Conservation (phyloP, 108 stramenopile genomes). For the Cyclotella atomus region DNA sequence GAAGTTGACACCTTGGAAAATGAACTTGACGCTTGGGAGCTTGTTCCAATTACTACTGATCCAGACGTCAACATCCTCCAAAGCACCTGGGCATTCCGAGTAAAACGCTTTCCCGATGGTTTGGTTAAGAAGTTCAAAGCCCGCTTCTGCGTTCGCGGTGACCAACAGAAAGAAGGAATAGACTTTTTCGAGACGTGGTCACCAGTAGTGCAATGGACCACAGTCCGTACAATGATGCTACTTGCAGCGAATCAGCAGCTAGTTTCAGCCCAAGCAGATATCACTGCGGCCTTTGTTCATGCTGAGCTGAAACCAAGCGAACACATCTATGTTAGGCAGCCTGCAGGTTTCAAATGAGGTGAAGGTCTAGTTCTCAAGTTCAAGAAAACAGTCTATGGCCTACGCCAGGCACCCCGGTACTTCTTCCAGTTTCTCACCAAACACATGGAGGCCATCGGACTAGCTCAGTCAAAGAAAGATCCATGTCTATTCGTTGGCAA, state of each 20-base stretch:
- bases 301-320: background rate
- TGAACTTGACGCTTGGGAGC: background rate
- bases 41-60: background rate
- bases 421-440: background rate
- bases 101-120: background rate
- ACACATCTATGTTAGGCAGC: background rate
- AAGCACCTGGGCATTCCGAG: background rate
- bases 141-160: background rate
- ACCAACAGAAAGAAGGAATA: background rate
- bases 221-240: background rate
- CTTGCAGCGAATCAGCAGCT: background rate
- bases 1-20: background rate
- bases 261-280: background rate
- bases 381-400: background rate
- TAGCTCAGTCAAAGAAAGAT: background rate
- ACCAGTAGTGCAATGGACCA: background rate
- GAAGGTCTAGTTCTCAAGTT: background rate
- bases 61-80: background rate
- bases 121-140: background rate
- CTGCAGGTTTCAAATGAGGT: background rate
- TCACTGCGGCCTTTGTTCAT: constrained; percentile 1
- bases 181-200: background rate
- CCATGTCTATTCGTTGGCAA: background rate
- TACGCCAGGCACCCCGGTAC: background rate
- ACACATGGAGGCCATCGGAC: background rate